phyloP scores from a whole-genome alignment of 768 basidiomycete species.

The Lepiota subincarnata region DNA sequence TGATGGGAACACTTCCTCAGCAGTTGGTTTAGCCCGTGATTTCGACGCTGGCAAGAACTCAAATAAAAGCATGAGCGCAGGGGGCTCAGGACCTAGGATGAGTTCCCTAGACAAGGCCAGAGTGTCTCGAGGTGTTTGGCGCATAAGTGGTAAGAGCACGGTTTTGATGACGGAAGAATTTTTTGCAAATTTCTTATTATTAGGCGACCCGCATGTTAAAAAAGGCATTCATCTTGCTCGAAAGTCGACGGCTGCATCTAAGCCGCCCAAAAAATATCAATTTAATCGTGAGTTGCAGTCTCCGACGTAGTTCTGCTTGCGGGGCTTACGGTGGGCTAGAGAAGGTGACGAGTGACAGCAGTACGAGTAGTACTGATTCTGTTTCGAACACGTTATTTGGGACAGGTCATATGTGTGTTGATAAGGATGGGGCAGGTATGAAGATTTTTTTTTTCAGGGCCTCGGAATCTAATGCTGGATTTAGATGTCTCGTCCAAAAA shows the following conservation, averaged over 20 bases:
- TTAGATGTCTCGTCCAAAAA: too few species aligned
- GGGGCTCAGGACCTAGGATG: not conserved
- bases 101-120: not conserved
- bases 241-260: not conserved
- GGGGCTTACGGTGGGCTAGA: not conserved
- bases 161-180: not conserved
- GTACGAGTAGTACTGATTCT: not conserved
- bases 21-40: not conserved
- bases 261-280: not conserved
- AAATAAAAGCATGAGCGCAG: not conserved
- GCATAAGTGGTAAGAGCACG: not conserved
- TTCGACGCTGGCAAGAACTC: not conserved
- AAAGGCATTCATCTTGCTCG: slow-evolving; percentile 1
- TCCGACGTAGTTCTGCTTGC: not conserved
- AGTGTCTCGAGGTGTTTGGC: not conserved
- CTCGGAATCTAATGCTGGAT: too few species aligned
- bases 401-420: not conserved
- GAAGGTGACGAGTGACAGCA: not conserved
- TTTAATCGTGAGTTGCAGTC: slow-evolving; percentile 2
- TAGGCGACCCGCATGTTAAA: not conserved
- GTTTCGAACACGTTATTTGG: not conserved
- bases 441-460: too few species aligned
- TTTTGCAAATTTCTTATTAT: not conserved
- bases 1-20: not conserved
- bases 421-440: not conserved